phyloP scores from a whole-genome alignment of 176 grass and related monocot genomes.

The Rhipidocladum racemiflorum region DNA sequence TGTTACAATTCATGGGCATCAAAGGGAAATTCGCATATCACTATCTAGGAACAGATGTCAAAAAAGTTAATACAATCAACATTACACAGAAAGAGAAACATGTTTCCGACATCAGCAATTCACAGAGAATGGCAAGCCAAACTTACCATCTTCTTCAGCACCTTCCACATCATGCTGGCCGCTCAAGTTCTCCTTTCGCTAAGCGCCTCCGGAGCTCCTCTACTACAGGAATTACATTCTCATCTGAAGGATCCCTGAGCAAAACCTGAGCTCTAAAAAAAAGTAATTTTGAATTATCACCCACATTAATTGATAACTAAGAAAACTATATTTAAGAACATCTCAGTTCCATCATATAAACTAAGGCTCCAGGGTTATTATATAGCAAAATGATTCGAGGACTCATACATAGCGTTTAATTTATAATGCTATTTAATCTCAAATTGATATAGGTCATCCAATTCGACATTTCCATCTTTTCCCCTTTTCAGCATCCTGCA shows the following conservation, averaged over 20 bases:
- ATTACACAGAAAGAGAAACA: neutral
- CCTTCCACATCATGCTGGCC: conserved; percentile 69
- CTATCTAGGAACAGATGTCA: neutral
- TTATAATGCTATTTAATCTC: neutral
- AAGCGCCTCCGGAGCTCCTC: conserved; percentile 78
- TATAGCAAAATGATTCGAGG: neutral
- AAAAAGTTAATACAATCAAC: neutral
- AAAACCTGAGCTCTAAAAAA: conserved; percentile 53
- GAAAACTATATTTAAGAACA: conserved; percentile 13
- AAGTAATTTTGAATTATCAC: conserved; percentile 8
- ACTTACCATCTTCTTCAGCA: conserved; percentile 77
- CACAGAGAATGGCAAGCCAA: neutral
- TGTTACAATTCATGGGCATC: neutral
- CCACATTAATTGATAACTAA: neutral
- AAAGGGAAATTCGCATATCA: neutral
- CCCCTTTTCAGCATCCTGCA: neutral
- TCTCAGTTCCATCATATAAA: conserved; percentile 15
- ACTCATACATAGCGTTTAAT: neutral
- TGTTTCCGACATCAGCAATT: neutral
- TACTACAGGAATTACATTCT: conserved; percentile 81
- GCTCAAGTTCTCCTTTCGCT: conserved; percentile 49
- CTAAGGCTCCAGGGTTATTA: neutral
- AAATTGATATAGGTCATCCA: neutral
- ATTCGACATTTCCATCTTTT: neutral
- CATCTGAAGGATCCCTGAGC: conserved; percentile 82